Percentiles rank a stretch among this genome's conserved stretches.
Evolutionary conservation across 1,284 basidiomycete species (phyloP).

Genomic region (Sporisorium scitamineum): DNA sequence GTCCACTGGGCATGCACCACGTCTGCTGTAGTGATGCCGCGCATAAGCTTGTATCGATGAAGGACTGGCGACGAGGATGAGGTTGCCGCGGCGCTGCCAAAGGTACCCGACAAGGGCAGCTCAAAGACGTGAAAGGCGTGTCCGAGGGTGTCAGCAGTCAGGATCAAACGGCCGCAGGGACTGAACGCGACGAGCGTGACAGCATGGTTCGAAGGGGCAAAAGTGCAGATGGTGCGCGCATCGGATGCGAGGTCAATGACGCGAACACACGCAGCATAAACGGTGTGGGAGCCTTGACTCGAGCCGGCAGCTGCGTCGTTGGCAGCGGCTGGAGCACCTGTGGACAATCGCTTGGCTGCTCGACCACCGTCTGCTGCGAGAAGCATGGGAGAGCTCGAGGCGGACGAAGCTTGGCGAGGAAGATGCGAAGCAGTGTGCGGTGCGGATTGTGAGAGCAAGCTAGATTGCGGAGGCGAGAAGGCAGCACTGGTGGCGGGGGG

Average conservation of each 20-base stretch:
- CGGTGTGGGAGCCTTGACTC: background rate
- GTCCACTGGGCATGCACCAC: conserved; percentile 41
- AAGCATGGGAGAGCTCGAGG: conserved; percentile 42
- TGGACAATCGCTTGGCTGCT: conserved; percentile 18
- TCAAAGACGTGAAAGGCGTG: conserved; percentile 49
- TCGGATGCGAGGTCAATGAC: conserved; percentile 35
- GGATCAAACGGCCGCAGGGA: conserved; percentile 36
- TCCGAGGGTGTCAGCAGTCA: conserved; percentile 37
- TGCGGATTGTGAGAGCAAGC: conserved; percentile 42
- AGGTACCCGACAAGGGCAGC: conserved; percentile 27
- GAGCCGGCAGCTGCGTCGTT: conserved; percentile 2
- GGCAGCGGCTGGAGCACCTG: conserved; percentile 1
- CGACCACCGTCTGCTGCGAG: conserved; percentile 16
- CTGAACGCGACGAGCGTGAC: conserved; percentile 30
- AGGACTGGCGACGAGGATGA: conserved; percentile 11
- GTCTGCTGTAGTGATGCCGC: conserved; percentile 48
- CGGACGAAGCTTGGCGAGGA: conserved; percentile 28
- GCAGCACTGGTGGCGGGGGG: conserved; percentile 5
- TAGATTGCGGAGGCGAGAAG: conserved; percentile 22
- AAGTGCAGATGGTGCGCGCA: conserved; percentile 26
- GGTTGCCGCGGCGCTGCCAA: conserved; percentile 9
- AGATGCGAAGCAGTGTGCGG: conserved; percentile 23
- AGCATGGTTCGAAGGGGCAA: conserved; percentile 26
- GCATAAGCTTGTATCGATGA: conserved; percentile 48
- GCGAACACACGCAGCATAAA: conserved; percentile 20